phyloP scores from a whole-genome alignment of 2,329 filamentous ascomycete species.

The Diaporthe batatas region DNA sequence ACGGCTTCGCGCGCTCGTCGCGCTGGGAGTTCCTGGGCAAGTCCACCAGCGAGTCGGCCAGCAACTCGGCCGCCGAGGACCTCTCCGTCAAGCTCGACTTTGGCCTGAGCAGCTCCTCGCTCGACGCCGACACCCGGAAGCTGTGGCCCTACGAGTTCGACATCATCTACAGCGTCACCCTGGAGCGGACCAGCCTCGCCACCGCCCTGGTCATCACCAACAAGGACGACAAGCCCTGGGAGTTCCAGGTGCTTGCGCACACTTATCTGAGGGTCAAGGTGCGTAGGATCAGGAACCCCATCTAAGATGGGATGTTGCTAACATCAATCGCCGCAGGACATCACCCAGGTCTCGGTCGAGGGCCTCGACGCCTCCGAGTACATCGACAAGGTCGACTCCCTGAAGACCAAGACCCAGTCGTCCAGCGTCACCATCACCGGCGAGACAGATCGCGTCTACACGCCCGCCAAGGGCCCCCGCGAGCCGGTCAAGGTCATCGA shows the following conservation, averaged over 20 bases:
- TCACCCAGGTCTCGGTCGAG: conserved; percentile 77
- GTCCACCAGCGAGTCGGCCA: conserved; percentile 74
- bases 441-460: conserved; percentile 93
- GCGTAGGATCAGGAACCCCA: conserved; percentile 50
- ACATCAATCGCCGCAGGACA: conserved; percentile 72
- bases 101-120: conserved; percentile 81
- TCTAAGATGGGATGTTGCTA: neutral
- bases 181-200: conserved; percentile 79
- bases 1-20: conserved; percentile 92
- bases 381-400: conserved; percentile 83
- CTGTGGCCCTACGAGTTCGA: conserved; percentile 91
- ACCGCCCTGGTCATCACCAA: conserved; percentile 92
- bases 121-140: conserved; percentile 76
- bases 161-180: conserved; percentile 91
- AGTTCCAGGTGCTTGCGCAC: conserved; percentile 92
- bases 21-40: conserved; percentile 96
- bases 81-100: conserved; percentile 94
- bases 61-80: conserved; percentile 57
- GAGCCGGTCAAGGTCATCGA: conserved; percentile 72
- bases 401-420: conserved; percentile 74
- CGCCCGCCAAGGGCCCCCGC: conserved; percentile 72
- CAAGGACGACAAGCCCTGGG: conserved; percentile 84
- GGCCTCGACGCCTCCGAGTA: conserved; percentile 84
- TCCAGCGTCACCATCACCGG: conserved; percentile 76
- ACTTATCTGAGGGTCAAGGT: conserved; percentile 89